phyloP scores from a whole-genome alignment of 2,329 filamentous ascomycete species.

The Arthrobotrys entomopaga region DNA sequence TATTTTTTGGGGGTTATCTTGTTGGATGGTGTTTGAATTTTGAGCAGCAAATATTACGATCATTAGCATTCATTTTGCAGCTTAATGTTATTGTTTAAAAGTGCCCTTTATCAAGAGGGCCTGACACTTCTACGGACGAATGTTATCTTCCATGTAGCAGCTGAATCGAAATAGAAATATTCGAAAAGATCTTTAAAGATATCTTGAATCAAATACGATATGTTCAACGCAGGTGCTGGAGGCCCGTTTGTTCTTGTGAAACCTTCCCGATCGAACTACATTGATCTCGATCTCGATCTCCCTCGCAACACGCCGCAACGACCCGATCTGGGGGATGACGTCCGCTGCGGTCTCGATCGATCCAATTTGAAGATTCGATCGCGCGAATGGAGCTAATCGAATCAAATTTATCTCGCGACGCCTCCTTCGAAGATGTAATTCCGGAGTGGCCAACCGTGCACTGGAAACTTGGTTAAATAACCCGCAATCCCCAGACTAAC shows the following conservation, averaged over 20 bases:
- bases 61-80: constrained; percentile 4
- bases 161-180: too few relatives aligned
- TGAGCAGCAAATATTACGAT: constrained; percentile 3
- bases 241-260: constrained; percentile 32
- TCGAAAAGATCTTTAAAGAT: too few relatives aligned
- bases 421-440: too few relatives aligned
- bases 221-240: neutral
- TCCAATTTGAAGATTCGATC: neutral
- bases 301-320: constrained; percentile 4
- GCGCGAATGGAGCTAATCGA: too few relatives aligned
- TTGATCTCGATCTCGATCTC: constrained; percentile 42
- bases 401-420: neutral
- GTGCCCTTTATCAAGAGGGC: neutral
- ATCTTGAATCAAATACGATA: too few relatives aligned
- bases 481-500: too few relatives aligned
- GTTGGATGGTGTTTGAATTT: constrained; percentile 2
- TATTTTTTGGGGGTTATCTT: constrained; percentile 19
- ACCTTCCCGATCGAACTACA: constrained; percentile 35
- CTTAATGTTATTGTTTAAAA: neutral
- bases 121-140: too few relatives aligned
- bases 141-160: too few relatives aligned
- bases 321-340: constrained; percentile 9
- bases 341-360: constrained; percentile 5
- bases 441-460: too few relatives aligned
- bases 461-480: too few relatives aligned